Evolutionary conservation across 257 asterid genomes (phyloP).

Genomic region (Salvia hispanica): DNA sequence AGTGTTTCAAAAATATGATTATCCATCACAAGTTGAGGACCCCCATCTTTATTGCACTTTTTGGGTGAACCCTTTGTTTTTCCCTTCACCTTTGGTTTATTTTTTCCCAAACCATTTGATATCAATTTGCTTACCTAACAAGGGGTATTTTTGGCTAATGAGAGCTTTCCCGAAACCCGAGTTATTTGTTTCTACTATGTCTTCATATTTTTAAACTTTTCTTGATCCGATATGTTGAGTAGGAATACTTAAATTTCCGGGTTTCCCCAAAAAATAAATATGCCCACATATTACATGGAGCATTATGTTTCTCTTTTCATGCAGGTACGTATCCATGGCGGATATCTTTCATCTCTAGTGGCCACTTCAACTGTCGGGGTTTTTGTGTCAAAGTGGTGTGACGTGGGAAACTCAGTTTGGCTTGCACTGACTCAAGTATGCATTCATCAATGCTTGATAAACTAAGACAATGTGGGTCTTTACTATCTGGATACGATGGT

Average conservation of each 20-base stretch:
- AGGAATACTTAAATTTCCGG: background rate
- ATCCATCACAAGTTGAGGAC: slow-evolving; percentile 15
- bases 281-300: background rate
- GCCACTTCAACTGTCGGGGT: slow-evolving; percentile 55
- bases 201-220: background rate
- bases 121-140: background rate
- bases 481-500: slow-evolving; percentile 64
- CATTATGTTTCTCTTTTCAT: slow-evolving; percentile 26
- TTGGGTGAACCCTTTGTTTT: background rate
- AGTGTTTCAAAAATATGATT: background rate
- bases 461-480: slow-evolving; percentile 69
- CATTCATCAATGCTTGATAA: slow-evolving; percentile 40
- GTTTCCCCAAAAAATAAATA: too few species aligned
- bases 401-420: slow-evolving; percentile 49
- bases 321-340: slow-evolving; percentile 86
- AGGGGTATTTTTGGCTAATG: background rate
- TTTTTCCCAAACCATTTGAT: background rate
- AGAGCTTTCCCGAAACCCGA: background rate
- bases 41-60: slow-evolving; percentile 16
- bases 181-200: background rate
- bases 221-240: background rate
- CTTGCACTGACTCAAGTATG: slow-evolving; percentile 43
- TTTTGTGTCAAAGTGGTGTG: slow-evolving; percentile 74
- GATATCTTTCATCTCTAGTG: slow-evolving; percentile 57
- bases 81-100: background rate